Percentiles rank a stretch among this genome's conserved stretches.
Evolutionary conservation across 2,329 filamentous ascomycete genomes (phyloP).

Genomic region (Colletotrichum destructivum): DNA sequence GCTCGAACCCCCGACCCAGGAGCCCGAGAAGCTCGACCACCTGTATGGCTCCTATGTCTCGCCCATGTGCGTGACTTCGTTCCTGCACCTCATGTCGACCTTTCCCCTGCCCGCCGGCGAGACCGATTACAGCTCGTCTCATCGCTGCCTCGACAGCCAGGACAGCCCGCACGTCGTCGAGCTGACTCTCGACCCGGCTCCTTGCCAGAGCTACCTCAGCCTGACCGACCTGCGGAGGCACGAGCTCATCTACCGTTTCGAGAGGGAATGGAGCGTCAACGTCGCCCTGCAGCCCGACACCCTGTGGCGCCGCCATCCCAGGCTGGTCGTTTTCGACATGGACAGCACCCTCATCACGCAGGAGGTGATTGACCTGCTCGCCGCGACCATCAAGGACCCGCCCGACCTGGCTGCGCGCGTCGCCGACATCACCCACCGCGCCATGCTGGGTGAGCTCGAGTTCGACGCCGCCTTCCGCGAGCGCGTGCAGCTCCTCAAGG

Average conservation of each 20-base stretch:
- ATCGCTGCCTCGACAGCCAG: conserved; percentile 75
- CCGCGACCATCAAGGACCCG: conserved; percentile 79
- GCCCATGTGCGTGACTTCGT: conserved; percentile 75
- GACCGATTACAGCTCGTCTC: conserved; percentile 71
- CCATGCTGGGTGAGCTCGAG: conserved; percentile 96
- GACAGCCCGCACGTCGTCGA: conserved; percentile 76
- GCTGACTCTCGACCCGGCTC: conserved; percentile 73
- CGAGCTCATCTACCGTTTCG: conserved; percentile 86
- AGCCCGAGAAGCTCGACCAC: conserved; percentile 74
- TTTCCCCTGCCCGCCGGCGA: conserved; percentile 70
- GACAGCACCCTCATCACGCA: conserved; percentile 97
- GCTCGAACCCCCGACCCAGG: conserved; percentile 70
- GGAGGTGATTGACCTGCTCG: conserved; percentile 97
- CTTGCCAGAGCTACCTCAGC: conserved; percentile 74
- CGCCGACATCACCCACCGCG: conserved; percentile 89
- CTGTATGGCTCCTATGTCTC: conserved; percentile 78
- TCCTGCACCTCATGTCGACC: conserved; percentile 76
- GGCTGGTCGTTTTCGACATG: conserved; percentile 98
- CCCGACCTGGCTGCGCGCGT: conserved; percentile 85
- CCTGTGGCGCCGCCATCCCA: conserved; percentile 83
- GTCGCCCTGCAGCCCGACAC: conserved; percentile 82
- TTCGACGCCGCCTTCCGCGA: conserved; percentile 88
- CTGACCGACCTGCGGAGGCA: conserved; percentile 82
- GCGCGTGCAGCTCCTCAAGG: conserved; percentile 84
- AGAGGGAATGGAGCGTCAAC: conserved; percentile 91